Evolutionary conservation across 179 eudicot species (phyloP), one percentile per base, ranked within the genome.

Genomic region (Nepenthes alata): DNA sequence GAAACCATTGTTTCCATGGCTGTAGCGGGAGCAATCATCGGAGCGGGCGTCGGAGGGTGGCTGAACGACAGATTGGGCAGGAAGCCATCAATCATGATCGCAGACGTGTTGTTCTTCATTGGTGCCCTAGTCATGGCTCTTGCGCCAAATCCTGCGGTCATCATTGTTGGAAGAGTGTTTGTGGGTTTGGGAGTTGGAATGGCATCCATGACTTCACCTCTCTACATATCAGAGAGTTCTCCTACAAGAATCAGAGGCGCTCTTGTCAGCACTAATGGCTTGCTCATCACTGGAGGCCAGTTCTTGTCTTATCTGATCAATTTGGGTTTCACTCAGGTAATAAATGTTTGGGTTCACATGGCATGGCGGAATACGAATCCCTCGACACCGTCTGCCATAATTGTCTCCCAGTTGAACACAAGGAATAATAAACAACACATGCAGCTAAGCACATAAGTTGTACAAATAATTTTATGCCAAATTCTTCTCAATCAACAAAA

Each of bases 191-290:
- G 68, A 2, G 68, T 65, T 7, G 68, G 68, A 11, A 65, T 65
- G 68, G 68, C 68, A 37, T 65, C 68, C 44, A 65, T 65, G 68
- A 65, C 68, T 13, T 45, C 68, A 2, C 68, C 68, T 12, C 39
- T 65, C 11, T 65, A 65, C 52, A 65, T 65, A 16, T 65, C 61
- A 5, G 68, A 65, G 61, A 65, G 61, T 3, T 56, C 68, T 2
- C 68, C 68, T 47, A 56, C 52, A 8, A 9, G 39, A 2, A 65
- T 65, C 1, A 34, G 68, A 35, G 68, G 68, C 4, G 68, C 68
- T 9, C 61, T 65, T 11, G 68, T 57, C n/a, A 47, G 55, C 54
- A 65, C 68, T 3, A 65, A 65, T 36, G 68, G 68, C 7, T 55
- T 65, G 35, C 47, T 65, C 35, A 65, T 65, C 47, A 65, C 68